These are phyloP conservation scores for Candida yuanshanica DNA, from an alignment of 805 yeast genomes.

Conservation along the genomic window DNA sequence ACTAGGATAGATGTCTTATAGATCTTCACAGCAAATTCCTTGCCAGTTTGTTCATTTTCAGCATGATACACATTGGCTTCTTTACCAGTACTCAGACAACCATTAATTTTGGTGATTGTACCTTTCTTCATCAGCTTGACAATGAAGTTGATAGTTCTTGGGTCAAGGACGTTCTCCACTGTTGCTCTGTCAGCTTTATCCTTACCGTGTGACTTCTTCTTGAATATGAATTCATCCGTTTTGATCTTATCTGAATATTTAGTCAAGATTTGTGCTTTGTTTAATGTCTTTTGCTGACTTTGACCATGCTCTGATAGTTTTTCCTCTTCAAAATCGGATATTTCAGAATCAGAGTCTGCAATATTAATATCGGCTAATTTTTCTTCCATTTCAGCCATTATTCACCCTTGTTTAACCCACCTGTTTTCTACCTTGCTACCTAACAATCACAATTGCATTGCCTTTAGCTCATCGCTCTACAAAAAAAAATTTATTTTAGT, in stretches of 20 bases:
- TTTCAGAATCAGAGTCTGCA: slow-evolving; percentile 8
- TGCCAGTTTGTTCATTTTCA: slow-evolving; percentile 32
- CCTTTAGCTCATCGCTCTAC: slow-evolving; percentile 1
- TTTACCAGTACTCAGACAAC: slow-evolving; percentile 94
- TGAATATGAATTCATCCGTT: slow-evolving; percentile 50
- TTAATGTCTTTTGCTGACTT: slow-evolving; percentile 9
- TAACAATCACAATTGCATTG: too few relatives aligned
- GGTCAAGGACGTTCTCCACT: slow-evolving; percentile 93
- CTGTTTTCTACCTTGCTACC: too few relatives aligned
- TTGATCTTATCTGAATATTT: slow-evolving; percentile 62
- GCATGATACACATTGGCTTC: slow-evolving; percentile 99
- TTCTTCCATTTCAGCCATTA: not conserved
- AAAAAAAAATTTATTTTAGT: too few relatives aligned
- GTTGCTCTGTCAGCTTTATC: slow-evolving; percentile 95
- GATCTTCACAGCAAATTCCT: slow-evolving; percentile 83
- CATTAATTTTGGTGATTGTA: slow-evolving; percentile 77
- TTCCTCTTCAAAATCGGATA: slow-evolving; percentile 8
- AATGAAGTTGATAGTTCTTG: slow-evolving; percentile 81
- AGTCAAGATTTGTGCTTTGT: slow-evolving; percentile 47
- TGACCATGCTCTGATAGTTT: not conserved
- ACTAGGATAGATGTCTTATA: slow-evolving; percentile 94
- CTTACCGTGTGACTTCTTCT: slow-evolving; percentile 53
- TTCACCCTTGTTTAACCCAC: not conserved
- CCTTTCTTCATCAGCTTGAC: slow-evolving; percentile 81
- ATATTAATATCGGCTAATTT: not conserved